Evolutionary conservation across 208 protist species (phyloP).

Genomic region (Acanthamoeba culbertsoni): DNA sequence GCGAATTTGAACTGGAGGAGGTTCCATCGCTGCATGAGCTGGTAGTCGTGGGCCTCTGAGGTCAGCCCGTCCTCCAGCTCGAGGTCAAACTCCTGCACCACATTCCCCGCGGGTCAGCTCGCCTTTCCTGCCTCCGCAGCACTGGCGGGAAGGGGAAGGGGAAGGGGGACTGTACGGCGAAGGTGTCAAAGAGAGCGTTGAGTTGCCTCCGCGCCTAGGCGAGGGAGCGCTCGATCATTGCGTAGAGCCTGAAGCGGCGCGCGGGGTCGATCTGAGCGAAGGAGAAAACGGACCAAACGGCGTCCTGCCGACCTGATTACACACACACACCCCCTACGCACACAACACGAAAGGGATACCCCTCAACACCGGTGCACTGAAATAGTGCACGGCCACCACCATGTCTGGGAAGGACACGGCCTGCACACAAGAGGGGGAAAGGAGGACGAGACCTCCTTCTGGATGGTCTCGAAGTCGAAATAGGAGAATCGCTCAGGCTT

Average conservation of each 20-base stretch:
- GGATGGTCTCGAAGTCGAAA: slow-evolving; percentile 1
- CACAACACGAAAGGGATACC: no score
- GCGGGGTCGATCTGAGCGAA: not conserved
- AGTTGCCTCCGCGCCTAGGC: no score
- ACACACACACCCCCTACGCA: no score
- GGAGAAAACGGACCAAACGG: slow-evolving; percentile 22
- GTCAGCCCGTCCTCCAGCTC: not conserved
- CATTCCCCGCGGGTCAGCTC: not conserved
- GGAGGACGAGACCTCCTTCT: no score
- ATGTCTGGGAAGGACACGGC: no score
- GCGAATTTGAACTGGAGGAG: not conserved
- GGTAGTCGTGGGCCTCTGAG: not conserved
- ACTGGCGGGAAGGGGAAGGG: not conserved
- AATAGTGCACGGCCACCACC: no score
- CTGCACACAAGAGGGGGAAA: no score
- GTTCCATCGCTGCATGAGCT: not conserved
- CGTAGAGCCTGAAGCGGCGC: not conserved
- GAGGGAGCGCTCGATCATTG: not conserved
- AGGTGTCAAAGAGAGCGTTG: not conserved
- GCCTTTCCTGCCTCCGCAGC: not conserved
- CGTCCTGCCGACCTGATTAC: not conserved
- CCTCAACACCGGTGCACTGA: no score
- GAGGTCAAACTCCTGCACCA: not conserved
- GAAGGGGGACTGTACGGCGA: not conserved
- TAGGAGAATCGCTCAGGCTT: slow-evolving; percentile 3